phyloP scores from a whole-genome alignment of 805 yeast genomes.

The Lipomyces yamadae region DNA sequence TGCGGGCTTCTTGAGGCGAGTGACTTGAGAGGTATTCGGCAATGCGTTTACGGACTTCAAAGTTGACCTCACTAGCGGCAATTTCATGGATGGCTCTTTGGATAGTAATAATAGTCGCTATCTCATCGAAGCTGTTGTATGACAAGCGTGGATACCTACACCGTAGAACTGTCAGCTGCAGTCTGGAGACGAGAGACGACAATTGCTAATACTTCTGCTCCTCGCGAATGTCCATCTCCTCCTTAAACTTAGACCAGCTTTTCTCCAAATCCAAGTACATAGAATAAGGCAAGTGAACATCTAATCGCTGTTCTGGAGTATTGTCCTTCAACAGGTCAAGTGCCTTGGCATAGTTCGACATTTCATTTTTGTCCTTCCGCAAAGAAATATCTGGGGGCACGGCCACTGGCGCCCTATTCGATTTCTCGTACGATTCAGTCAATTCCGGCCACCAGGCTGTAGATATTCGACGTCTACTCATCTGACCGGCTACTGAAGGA shows the following conservation, averaged over 20 bases:
- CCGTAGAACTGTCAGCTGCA: not conserved
- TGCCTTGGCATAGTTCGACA: not conserved
- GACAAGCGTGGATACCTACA: slow-evolving; percentile 3
- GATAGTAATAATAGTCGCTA: slow-evolving; percentile 1
- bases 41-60: not conserved
- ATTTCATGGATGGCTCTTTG: slow-evolving; percentile 5
- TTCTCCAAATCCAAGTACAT: not conserved
- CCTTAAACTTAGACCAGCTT: slow-evolving; percentile 4
- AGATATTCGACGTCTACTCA: slow-evolving; percentile 5
- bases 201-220: slow-evolving; percentile 2
- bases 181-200: not conserved
- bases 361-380: not conserved
- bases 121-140: not conserved
- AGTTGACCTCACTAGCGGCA: not conserved
- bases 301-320: not conserved
- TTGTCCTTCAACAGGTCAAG: slow-evolving; percentile 1
- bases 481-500: slow-evolving; percentile 10
- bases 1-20: not conserved
- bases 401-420: slow-evolving; percentile 3
- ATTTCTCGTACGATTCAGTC: slow-evolving; percentile 1
- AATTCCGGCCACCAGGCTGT: not conserved
- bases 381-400: not conserved
- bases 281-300: slow-evolving; percentile 4
- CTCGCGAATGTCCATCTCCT: not conserved
- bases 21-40: not conserved